Evolutionary conservation across 108 stramenopile genomes (phyloP), one percentile per base, ranked within the genome.

Genomic region (Mediolabrus comicus): DNA sequence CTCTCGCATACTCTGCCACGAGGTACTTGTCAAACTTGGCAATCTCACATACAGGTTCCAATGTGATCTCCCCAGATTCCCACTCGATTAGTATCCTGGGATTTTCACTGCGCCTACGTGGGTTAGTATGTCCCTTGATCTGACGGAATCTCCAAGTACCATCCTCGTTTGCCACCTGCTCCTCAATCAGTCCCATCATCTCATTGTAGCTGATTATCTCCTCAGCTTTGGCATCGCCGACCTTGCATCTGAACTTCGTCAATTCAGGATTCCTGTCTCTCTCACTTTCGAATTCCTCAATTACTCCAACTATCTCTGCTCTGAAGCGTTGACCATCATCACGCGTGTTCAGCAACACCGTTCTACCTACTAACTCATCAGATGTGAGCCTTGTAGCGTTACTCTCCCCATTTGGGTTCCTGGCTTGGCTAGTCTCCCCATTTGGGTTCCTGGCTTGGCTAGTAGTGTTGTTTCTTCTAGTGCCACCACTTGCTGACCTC

Each of bases 331-430:
- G 4, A 4, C 61, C 61, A 30, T 71, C 61, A 16, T 38, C 59
- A 2, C 7, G 11, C 0, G 28, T 26, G 4, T 28, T 9, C 7
- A 13, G 3, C 0, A 72, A 35, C 34, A 36, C 54, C 0, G 71
- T 65, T 10, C 61, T 56, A 4, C 75, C 75, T 26, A 74, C 58
- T 3, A 74, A 36, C 10, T 74, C 73, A 25, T 67, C 56, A 24
- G 55, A 55, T 11, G 51, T 51, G 5, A 62, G 7, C 7, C 32
- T 16, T 24, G 12, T n/a, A n/a, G n/a, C n/a, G n/a, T n/a, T n/a
- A n/a, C n/a, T 41, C 13, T 10, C n/a, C n/a, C n/a, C 13, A 41
- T 10, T 41, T 12, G 39, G 39, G 13, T 12, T 13, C 10, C 13
- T 13, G 13, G n/a, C n/a, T n/a, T n/a, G n/a, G n/a, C n/a, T n/a